Percentiles rank a stretch among this genome's conserved stretches.
These are phyloP conservation scores for Giardia muris DNA, from an alignment of 208 protist species.

Conservation along the genomic window DNA sequence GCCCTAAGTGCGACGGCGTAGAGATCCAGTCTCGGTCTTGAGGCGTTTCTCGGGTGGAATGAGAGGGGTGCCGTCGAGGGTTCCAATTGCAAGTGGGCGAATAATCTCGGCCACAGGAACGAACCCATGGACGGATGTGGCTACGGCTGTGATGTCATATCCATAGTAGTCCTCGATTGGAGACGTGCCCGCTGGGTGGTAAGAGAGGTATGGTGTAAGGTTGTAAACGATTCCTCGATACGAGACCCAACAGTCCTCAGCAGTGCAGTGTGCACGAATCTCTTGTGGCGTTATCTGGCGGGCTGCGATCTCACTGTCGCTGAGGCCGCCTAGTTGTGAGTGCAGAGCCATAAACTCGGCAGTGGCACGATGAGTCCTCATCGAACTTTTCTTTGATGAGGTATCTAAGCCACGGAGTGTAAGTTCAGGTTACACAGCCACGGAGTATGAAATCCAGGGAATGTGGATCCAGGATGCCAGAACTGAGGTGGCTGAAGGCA, in stretches of 20 bases:
- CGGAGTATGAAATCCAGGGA: too few relatives aligned
- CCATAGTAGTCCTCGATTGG: not conserved
- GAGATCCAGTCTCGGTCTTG: not conserved
- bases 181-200: not conserved
- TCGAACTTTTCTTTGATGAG: too few relatives aligned
- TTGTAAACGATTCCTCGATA: not conserved
- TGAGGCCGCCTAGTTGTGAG: not conserved
- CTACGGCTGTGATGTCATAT: slow-evolving; percentile 4
- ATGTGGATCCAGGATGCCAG: too few relatives aligned
- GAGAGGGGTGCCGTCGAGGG: not conserved
- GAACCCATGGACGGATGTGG: not conserved
- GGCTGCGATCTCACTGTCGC: not conserved
- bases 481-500: too few relatives aligned
- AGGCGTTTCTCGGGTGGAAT: not conserved
- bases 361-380: not conserved
- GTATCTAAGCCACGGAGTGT: too few relatives aligned
- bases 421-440: too few relatives aligned
- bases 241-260: not conserved
- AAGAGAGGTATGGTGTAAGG: not conserved
- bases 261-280: not conserved
- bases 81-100: not conserved
- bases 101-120: not conserved
- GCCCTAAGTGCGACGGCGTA: not conserved
- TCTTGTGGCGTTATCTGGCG: not conserved
- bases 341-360: not conserved